Evolutionary conservation across 768 basidiomycete genomes (phyloP).

Genomic region (Heimioporus sp.): DNA sequence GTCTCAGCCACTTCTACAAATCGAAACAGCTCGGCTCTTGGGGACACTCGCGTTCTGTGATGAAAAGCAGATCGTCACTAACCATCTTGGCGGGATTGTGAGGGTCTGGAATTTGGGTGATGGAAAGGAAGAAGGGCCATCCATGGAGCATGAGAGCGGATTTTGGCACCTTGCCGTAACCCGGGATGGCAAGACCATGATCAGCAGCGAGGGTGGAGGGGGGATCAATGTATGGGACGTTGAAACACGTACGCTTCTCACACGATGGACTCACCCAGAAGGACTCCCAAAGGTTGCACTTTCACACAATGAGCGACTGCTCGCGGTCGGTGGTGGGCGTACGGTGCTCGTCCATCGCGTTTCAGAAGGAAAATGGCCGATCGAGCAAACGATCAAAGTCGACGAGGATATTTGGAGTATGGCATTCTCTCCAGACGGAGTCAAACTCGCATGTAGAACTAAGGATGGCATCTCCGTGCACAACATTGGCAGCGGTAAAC

Average conservation of each 20-base stretch:
- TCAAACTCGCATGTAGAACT: constrained; percentile 4
- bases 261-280: too few relatives aligned
- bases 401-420: not conserved
- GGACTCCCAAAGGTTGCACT: too few relatives aligned
- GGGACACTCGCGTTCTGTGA: too few relatives aligned
- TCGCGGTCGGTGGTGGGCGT: not conserved
- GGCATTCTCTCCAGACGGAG: not conserved
- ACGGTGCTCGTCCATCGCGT: not conserved
- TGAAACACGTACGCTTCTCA: too few relatives aligned
- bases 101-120: too few relatives aligned
- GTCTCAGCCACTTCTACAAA: too few relatives aligned
- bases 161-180: not conserved
- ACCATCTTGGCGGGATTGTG: not conserved
- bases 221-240: not conserved
- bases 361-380: not conserved
- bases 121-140: not conserved
- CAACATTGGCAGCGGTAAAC: not conserved
- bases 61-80: too few relatives aligned
- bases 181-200: not conserved
- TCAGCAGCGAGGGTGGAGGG: not conserved
- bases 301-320: too few relatives aligned
- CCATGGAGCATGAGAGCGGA: not conserved
- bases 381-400: not conserved
- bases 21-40: too few relatives aligned
- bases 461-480: not conserved